Base-by-base conservation (phyloP, 2,329 filamentous ascomycete species). In the Helicocarpus griseus region DNA sequence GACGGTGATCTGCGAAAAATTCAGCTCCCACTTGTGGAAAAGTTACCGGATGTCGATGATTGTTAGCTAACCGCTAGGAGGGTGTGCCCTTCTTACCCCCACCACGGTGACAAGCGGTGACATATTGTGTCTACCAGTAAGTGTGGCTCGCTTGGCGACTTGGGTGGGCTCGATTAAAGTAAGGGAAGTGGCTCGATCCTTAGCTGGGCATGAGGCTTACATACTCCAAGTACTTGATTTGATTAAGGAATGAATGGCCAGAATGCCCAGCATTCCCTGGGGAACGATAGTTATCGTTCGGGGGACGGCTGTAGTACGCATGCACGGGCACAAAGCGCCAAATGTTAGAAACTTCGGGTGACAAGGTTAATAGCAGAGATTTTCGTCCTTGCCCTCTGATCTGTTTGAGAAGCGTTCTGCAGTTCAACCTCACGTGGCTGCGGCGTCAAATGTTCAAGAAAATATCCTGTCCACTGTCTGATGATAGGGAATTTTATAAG, bases 401-500 rank as follows among this genome's bases (percentile, higher is more conserved):
- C 28, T 9, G 14, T 21, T 46, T 9, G 43, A 31, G 43, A 46
- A 46, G 17, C 7, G 43, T 19, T 28, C 19, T 21, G 14, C 35
- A 22, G 19, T 22, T 31, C 38, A 31, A 44, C 26, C 21, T 44
- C 48, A 44, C 28, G 28, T 50, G 48, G 48, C 48, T 39, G 28
- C 22, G 28, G 24, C 21, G 17, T 22, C 38, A 19, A 19, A n/a
- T n/a, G n/a, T n/a, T n/a, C n/a, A n/a, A n/a, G n/a, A n/a, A n/a
- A n/a, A n/a, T n/a, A n/a, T n/a, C n/a, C n/a, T n/a, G n/a, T n/a
- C n/a, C n/a, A n/a, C n/a, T n/a, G n/a, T n/a, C n/a, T n/a, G n/a
- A n/a, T n/a, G n/a, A n/a, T n/a, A n/a, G n/a, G n/a, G n/a, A n/a
- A n/a, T n/a, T n/a, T n/a, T n/a, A n/a, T n/a, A 9, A 13, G 21